A percentile compares a stretch with the other conserved stretches of the same genome.
Evolutionary conservation across 2,329 filamentous ascomycete species (phyloP).

Genomic region (Cytospora piceae): DNA sequence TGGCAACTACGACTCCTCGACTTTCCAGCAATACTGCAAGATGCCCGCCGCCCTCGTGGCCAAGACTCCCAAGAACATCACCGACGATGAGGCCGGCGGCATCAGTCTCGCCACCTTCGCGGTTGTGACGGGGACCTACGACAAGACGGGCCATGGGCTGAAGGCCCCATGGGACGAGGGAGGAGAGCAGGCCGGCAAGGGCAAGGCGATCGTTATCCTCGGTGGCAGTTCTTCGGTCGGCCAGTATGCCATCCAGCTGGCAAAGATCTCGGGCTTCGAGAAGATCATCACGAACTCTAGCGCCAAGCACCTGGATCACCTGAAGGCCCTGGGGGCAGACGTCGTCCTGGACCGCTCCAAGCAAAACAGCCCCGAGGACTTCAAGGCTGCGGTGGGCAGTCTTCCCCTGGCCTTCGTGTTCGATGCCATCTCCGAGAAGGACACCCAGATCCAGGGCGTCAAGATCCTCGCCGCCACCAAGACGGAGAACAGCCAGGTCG

Average conservation of each 20-base stretch:
- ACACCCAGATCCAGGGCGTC: constrained; percentile 39
- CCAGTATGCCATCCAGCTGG: constrained; percentile 49
- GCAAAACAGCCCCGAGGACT: constrained; percentile 35
- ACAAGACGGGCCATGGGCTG: constrained; percentile 34
- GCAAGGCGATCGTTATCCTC: constrained; percentile 46
- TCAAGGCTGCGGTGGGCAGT: constrained; percentile 35
- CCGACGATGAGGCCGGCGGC: constrained; percentile 37
- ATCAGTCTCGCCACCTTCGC: constrained; percentile 35
- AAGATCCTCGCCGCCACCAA: constrained; percentile 34
- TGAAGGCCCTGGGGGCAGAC: constrained; percentile 33
- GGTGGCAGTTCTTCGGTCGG: constrained; percentile 43
- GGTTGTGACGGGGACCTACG: constrained; percentile 33
- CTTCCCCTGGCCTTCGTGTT: constrained; percentile 38
- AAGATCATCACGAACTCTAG: constrained; percentile 46
- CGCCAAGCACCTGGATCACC: constrained; percentile 42
- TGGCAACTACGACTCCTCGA: constrained; percentile 36
- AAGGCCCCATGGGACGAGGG: constrained; percentile 38
- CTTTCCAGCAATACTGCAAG: constrained; percentile 45
- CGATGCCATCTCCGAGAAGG: constrained; percentile 38
- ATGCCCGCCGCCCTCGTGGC: constrained; percentile 40
- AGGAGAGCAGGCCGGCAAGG: constrained; percentile 43
- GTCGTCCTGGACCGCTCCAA: constrained; percentile 32
- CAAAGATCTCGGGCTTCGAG: constrained; percentile 46
- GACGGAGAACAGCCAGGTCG: constrained; percentile 31
- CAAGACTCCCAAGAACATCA: constrained; percentile 39